Conservation (phyloP, 768 basidiomycete genomes). For the Boletus patriciae region DNA sequence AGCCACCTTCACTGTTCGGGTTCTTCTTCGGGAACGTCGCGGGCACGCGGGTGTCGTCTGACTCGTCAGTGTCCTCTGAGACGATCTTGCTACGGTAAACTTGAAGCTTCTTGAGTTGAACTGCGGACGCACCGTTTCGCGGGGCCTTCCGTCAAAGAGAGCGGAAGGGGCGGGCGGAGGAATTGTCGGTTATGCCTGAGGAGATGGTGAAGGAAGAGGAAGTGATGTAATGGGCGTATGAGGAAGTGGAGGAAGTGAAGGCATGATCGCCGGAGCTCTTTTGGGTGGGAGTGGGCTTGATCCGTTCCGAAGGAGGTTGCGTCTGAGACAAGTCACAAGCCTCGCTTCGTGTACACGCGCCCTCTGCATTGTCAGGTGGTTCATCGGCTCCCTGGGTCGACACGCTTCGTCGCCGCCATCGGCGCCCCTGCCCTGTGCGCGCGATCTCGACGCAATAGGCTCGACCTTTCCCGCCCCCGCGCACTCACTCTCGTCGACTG, state of each 20-base stretch:
- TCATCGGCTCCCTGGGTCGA: too few relatives aligned
- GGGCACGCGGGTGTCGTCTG: conserved; percentile 40
- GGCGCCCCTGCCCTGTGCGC: too few relatives aligned
- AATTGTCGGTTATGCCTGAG: conserved; percentile 70
- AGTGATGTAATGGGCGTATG: conserved; percentile 64
- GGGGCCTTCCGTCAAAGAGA: conserved; percentile 56
- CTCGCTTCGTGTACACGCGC: too few relatives aligned
- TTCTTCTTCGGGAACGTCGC: conserved; percentile 48
- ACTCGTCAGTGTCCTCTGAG: conserved; percentile 59
- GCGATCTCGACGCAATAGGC: too few relatives aligned
- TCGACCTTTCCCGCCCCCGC: too few relatives aligned
- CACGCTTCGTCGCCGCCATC: too few relatives aligned
- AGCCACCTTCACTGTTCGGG: conserved; percentile 76
- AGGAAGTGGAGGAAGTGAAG: conserved; percentile 73
- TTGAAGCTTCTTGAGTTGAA: conserved; percentile 74
- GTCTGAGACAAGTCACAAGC: too few relatives aligned
- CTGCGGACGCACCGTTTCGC: conserved; percentile 65
- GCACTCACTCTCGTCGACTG: too few relatives aligned
- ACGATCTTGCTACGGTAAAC: conserved; percentile 80
- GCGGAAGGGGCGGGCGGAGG: conserved; percentile 72
- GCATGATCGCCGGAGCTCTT: conserved; percentile 68
- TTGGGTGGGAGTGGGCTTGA: conserved; percentile 52
- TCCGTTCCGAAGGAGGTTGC: too few relatives aligned
- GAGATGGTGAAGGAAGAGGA: conserved; percentile 75
- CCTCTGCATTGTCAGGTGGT: too few relatives aligned